phyloP scores from a whole-genome alignment of 2,329 filamentous ascomycete genomes.

The Dothidotthia symphoricarpi region DNA sequence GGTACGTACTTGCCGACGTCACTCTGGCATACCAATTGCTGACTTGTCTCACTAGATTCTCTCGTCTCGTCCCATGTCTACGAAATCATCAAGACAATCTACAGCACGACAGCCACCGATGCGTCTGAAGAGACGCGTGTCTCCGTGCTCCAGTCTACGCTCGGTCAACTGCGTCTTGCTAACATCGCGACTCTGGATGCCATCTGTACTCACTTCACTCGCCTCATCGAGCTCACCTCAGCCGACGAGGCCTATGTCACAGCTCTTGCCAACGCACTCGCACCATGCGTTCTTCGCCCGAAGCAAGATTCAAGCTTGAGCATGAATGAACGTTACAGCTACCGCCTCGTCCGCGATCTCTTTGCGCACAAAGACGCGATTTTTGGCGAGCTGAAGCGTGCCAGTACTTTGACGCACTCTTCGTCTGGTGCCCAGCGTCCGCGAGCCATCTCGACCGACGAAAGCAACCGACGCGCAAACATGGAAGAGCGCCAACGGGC shows the following conservation, averaged over 20 bases:
- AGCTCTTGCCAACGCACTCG: constrained; percentile 69
- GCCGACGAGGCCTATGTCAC: constrained; percentile 84
- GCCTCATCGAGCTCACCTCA: constrained; percentile 92
- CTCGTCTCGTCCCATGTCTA: constrained; percentile 97
- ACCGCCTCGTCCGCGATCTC: constrained; percentile 85
- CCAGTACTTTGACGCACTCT: constrained; percentile 66
- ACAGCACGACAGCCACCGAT: constrained; percentile 74
- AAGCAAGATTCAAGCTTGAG: constrained; percentile 85
- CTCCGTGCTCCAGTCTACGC: constrained; percentile 89
- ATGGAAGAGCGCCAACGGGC: constrained; percentile 92
- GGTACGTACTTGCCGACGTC: constrained; percentile 55
- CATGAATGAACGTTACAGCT: constrained; percentile 91
- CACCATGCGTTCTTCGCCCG: constrained; percentile 84
- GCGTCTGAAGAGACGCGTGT: constrained; percentile 71
- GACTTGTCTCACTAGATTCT: constrained; percentile 63
- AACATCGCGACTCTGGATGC: constrained; percentile 99
- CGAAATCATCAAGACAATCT: constrained; percentile 97
- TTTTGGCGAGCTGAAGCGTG: constrained; percentile 92
- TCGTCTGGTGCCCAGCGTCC: constrained; percentile 62
- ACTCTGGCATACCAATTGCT: no score
- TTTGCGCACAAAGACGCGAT: constrained; percentile 93
- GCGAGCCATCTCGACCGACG: constrained; percentile 88
- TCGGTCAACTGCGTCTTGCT: constrained; percentile 88
- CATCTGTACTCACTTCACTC: constrained; percentile 96
- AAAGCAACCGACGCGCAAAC: constrained; percentile 88